A percentile compares a stretch with the other conserved stretches of the same genome.
Conservation (phyloP, 2,329 filamentous ascomycete species). For the Emergomyces pasteurianus region DNA sequence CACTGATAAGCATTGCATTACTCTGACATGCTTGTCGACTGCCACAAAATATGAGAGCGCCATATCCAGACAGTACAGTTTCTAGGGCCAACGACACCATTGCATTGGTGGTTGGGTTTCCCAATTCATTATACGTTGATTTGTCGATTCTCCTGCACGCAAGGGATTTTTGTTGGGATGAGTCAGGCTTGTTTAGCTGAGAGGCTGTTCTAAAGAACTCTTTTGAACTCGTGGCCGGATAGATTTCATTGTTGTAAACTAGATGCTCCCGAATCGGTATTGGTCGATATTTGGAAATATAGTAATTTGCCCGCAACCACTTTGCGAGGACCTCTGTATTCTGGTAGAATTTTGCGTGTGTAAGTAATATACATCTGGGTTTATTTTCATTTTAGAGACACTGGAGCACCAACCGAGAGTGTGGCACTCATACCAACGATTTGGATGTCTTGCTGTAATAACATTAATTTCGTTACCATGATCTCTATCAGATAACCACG, state of each 20-base stretch:
- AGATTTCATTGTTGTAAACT: constrained; percentile 58
- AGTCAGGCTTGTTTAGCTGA: constrained; percentile 32
- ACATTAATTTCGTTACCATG: constrained; percentile 60
- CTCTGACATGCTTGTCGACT: constrained; percentile 57
- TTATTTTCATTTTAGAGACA: neutral
- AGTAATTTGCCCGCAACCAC: constrained; percentile 61
- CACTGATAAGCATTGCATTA: constrained; percentile 55
- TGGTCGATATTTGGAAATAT: constrained; percentile 60
- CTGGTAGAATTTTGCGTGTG: constrained; percentile 26
- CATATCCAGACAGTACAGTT: constrained; percentile 56
- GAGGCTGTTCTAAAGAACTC: constrained; percentile 47
- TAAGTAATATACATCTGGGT: neutral
- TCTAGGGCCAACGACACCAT: constrained; percentile 59
- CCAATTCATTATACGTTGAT: constrained; percentile 50
- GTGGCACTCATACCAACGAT: constrained; percentile 74
- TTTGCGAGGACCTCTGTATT: constrained; percentile 57
- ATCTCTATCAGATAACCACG: constrained; percentile 65
- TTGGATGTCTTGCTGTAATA: constrained; percentile 54
- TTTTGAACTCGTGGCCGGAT: constrained; percentile 48
- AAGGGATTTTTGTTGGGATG: constrained; percentile 21
- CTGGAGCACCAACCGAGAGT: constrained; percentile 41
- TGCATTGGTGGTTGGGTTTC: constrained; percentile 54
- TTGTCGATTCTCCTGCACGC: constrained; percentile 37
- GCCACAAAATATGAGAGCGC: constrained; percentile 61
- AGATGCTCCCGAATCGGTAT: constrained; percentile 66